Percentiles rank a stretch among this genome's conserved stretches.
Evolutionary conservation across 768 basidiomycete genomes (phyloP).

Genomic region (Suillus discolor): DNA sequence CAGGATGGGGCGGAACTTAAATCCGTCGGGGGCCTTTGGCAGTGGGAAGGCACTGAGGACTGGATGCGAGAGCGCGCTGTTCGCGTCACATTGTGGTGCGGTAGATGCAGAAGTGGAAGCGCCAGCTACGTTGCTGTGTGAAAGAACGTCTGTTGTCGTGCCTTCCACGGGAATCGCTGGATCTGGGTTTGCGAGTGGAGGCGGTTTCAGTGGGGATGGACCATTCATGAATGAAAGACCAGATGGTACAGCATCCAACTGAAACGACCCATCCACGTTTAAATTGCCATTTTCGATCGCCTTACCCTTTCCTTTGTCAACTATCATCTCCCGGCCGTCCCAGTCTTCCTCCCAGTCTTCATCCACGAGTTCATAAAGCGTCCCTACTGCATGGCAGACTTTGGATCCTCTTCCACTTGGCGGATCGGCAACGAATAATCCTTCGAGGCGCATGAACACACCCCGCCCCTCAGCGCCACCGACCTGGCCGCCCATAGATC

Average conservation of each 20-base stretch:
- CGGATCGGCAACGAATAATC: constrained; percentile 64
- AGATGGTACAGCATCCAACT: constrained; percentile 11
- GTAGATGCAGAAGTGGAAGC: constrained; percentile 17
- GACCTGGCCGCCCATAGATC: constrained; percentile 18
- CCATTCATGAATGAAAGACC: neutral
- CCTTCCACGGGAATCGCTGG: constrained; percentile 22
- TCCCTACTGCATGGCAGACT: constrained; percentile 71
- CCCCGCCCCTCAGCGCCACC: constrained; percentile 64
- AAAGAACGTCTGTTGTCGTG: constrained; percentile 19
- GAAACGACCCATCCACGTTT: constrained; percentile 9
- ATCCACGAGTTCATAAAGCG: constrained; percentile 79
- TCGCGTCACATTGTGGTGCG: constrained; percentile 22
- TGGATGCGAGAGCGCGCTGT: constrained; percentile 40
- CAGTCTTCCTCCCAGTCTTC: constrained; percentile 61
- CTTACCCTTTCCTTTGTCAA: constrained; percentile 34
- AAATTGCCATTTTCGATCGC: constrained; percentile 23
- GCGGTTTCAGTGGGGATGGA: constrained; percentile 35
- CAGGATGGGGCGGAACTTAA: constrained; percentile 69
- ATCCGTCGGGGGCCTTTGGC: constrained; percentile 69
- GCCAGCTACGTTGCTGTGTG: constrained; percentile 17
- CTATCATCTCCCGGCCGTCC: neutral
- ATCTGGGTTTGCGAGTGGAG: constrained; percentile 34
- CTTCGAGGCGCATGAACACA: constrained; percentile 71
- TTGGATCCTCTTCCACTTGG: constrained; percentile 42
- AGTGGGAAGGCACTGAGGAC: constrained; percentile 41